Evolutionary conservation across 345 rosid species (phyloP).

Genomic region (Diplotaxis tenuifolia): DNA sequence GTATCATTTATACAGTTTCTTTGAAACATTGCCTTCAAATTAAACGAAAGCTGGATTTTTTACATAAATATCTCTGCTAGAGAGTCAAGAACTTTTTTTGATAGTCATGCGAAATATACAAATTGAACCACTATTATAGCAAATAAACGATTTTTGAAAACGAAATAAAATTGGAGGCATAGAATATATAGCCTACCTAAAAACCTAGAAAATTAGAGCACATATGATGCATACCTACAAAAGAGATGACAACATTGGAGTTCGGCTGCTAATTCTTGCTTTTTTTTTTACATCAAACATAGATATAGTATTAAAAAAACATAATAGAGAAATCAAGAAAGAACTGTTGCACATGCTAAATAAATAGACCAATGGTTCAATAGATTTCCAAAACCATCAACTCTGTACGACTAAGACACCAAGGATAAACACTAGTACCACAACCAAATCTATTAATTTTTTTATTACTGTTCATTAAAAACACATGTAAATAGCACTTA

Average conservation of each 20-base stretch:
- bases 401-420: neutral
- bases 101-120: too few relatives aligned
- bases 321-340: neutral
- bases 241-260: neutral
- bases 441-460: neutral
- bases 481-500: neutral
- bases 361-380: neutral
- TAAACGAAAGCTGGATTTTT: neutral
- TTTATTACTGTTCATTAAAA: neutral
- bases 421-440: neutral
- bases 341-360: neutral
- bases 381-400: neutral
- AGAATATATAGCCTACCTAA: too few relatives aligned
- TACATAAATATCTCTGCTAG: neutral
- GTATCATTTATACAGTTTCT: neutral
- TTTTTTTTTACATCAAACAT: neutral
- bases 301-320: neutral
- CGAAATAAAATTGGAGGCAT: too few relatives aligned
- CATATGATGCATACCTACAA: neutral
- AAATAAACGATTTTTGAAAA: neutral
- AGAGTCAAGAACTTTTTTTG: neutral
- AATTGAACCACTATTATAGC: too few relatives aligned
- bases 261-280: neutral
- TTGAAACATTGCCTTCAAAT: neutral
- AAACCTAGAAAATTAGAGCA: too few relatives aligned